These are phyloP conservation scores for Spergularia marina DNA, from an alignment of 148 eudicot genomes.

Conservation along the genomic window DNA sequence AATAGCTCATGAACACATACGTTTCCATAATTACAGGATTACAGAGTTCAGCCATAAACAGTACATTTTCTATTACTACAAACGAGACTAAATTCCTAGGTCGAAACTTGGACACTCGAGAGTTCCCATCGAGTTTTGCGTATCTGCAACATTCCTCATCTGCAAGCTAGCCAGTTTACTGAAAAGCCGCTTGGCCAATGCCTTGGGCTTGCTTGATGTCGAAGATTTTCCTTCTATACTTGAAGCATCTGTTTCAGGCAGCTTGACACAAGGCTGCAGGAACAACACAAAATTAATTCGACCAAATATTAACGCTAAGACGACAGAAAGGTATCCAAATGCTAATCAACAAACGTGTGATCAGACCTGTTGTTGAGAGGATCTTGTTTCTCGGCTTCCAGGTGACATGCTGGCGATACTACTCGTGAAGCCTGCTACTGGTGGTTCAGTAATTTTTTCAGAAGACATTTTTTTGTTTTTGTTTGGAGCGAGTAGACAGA, in stretches of 20 bases:
- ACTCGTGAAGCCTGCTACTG: slow-evolving; percentile 15
- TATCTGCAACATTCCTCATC: slow-evolving; percentile 20
- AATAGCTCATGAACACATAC: no score
- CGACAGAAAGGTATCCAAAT: neutral
- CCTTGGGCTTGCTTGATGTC: neutral
- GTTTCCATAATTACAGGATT: neutral
- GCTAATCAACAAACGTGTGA: neutral
- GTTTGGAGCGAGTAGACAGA: neutral
- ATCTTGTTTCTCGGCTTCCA: slow-evolving; percentile 22
- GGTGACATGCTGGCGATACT: slow-evolving; percentile 17
- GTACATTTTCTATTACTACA: neutral
- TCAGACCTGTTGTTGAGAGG: slow-evolving; percentile 30
- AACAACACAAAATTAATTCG: neutral
- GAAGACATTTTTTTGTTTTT: neutral
- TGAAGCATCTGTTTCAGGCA: slow-evolving; percentile 16
- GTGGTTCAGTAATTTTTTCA: slow-evolving; percentile 20
- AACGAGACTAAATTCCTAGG: slow-evolving; percentile 49
- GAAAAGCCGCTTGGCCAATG: slow-evolving; percentile 20
- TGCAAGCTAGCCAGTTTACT: slow-evolving; percentile 8
- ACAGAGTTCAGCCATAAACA: neutral
- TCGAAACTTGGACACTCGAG: slow-evolving; percentile 76
- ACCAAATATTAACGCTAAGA: neutral
- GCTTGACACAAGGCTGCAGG: slow-evolving; percentile 34
- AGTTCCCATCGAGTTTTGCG: slow-evolving; percentile 17
- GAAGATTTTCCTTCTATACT: slow-evolving; percentile 13